Percentiles rank a stretch among this genome's conserved stretches.
Evolutionary conservation across 345 rosid genomes (phyloP).

Genomic region (Combretum micranthum): DNA sequence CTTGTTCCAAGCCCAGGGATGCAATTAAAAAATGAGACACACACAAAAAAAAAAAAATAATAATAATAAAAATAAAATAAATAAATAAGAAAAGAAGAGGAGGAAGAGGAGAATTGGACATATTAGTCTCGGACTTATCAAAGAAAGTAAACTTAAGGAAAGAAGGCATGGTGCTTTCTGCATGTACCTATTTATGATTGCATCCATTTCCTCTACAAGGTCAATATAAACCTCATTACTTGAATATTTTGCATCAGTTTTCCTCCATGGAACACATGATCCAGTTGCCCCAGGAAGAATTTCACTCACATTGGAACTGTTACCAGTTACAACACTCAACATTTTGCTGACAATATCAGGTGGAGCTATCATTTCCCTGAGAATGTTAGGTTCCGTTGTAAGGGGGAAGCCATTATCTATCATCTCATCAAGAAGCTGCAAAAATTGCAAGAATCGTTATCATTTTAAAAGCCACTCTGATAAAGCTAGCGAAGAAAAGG

Average conservation of each 20-base stretch:
- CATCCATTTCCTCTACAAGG: constrained; percentile 96
- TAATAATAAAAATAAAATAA: too few species aligned
- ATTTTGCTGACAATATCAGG: constrained; percentile 86
- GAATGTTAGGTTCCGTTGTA: constrained; percentile 84
- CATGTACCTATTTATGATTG: constrained; percentile 63
- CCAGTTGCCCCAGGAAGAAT: constrained; percentile 81
- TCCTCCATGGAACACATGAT: constrained; percentile 93
- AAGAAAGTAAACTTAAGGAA: background rate
- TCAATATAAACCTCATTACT: constrained; percentile 87
- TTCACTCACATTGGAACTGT: constrained; percentile 68
- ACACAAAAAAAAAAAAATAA: background rate
- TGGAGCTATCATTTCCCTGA: constrained; percentile 94
- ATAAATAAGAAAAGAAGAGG: too few species aligned
- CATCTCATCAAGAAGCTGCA: constrained; percentile 98
- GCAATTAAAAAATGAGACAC: background rate
- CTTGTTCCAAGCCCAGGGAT: background rate
- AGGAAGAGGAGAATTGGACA: background rate
- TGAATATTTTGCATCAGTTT: constrained; percentile 75
- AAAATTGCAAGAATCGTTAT: constrained; percentile 5
- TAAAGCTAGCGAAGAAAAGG: background rate
- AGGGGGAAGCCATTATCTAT: constrained; percentile 97
- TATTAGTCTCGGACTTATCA: too few species aligned
- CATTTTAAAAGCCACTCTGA: constrained; percentile 10
- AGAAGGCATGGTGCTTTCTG: background rate
- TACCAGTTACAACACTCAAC: constrained; percentile 94